Conservation (phyloP, 768 basidiomycete species). For the Lactarius hengduanensis region DNA sequence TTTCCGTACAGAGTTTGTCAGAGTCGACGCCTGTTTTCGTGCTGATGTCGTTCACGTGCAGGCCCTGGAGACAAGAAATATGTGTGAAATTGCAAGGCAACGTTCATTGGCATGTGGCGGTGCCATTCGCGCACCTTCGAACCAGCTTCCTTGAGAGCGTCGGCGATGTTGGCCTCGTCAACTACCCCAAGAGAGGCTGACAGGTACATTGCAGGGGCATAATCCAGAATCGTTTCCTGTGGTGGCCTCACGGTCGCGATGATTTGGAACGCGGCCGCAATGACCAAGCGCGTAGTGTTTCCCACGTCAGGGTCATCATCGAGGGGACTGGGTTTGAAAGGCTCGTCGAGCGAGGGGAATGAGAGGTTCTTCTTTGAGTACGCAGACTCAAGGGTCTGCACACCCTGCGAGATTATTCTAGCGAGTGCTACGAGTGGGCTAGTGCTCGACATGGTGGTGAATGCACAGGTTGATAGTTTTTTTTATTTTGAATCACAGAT, state of each 20-base stretch:
- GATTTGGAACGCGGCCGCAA: slow-evolving; percentile 15
- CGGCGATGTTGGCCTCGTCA: slow-evolving; percentile 14
- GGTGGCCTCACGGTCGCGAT: slow-evolving; percentile 14
- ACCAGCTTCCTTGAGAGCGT: slow-evolving; percentile 15
- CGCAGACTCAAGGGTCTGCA: slow-evolving; percentile 13
- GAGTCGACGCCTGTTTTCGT: slow-evolving; percentile 2
- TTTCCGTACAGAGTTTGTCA: slow-evolving; percentile 16
- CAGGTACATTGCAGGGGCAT: slow-evolving; percentile 10
- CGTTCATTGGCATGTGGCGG: too few relatives aligned
- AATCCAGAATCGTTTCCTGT: slow-evolving; percentile 8
- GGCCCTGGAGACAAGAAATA: slow-evolving; percentile 10
- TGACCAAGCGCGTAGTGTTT: slow-evolving; percentile 2
- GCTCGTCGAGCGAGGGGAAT: slow-evolving; percentile 15
- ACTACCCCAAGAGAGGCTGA: slow-evolving; percentile 9
- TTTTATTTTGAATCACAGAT: too few relatives aligned
- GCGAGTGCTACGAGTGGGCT: slow-evolving; percentile 1
- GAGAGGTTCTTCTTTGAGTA: slow-evolving; percentile 12
- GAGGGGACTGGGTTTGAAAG: slow-evolving; percentile 8
- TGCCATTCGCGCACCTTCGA: slow-evolving; percentile 6
- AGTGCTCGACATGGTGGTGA: neutral
- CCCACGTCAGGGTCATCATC: slow-evolving; percentile 6
- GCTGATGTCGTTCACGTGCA: slow-evolving; percentile 20
- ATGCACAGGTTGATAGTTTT: neutral
- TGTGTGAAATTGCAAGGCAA: neutral
- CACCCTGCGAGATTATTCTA: slow-evolving; percentile 6